Evolutionary conservation across 2,329 filamentous ascomycete genomes (phyloP), one percentile per base, ranked within the genome.

Genomic region (Microcera coccophila): DNA sequence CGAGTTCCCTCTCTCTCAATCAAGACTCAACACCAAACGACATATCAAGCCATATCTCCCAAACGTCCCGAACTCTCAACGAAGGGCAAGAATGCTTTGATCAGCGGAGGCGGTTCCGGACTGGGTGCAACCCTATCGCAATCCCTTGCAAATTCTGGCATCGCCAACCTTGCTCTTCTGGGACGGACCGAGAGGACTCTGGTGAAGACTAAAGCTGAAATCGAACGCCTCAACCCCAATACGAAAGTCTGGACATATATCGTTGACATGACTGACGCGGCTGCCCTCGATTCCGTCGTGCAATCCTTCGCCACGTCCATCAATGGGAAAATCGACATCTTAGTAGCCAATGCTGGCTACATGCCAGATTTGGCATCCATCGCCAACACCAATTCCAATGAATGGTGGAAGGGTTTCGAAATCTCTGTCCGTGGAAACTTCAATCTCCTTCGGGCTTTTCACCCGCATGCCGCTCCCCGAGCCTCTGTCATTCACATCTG

Each of bases 91-190:
- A 79, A 72, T 15, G 78, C 82, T 8, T 67, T 86, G 14, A 80
- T 87, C 57, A 84, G 80, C 3, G 83, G 83, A 18, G 82, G 75
- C 10, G 76, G 76, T 4, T 75, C 73, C 1, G 81, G 82, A 18
- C 77, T 86, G 35, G 82, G 82, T 2, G 76, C 79, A 40, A 76
- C 79, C 1, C 76, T 84, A 9, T 81, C 82, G 4, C 70, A 74
- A 38, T 68, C 81, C 31, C 86, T 74, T 50, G 61, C 66, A 14
- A 45, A 56, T 9, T 74, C 73, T 0, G 63, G 62, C 0, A 64
- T 70, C 10, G 40, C 56, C 10, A 59, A 60, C 10, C 50, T 75
- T 19, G 63, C 66, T 32, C 60, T 76, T 32, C 48, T 69, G 1
- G 71, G 66, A 15, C 69, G 73, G 4, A 66, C 63, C 11, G 44